Conservation (phyloP, 2,329 filamentous ascomycete genomes). For the Ceratocystis cacaofunesta region DNA sequence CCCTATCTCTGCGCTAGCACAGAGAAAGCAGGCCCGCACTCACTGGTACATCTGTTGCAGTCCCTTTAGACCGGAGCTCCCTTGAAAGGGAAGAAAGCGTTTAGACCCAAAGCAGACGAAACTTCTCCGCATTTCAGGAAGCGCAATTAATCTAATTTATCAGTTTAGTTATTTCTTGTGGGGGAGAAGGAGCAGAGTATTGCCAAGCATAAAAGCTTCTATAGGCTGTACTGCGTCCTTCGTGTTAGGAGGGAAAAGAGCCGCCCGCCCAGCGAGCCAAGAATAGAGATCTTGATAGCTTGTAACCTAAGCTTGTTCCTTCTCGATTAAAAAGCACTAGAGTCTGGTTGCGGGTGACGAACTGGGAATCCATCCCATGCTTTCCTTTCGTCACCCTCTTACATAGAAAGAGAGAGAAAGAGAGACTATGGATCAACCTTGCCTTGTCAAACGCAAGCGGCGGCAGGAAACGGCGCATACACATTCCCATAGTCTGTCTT, state of each 20-base stretch:
- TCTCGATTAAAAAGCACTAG: too few relatives aligned
- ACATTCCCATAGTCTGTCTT: not conserved
- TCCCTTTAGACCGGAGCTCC: constrained; percentile 8
- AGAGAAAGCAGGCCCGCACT: not conserved
- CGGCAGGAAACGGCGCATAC: not conserved
- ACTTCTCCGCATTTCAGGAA: not conserved
- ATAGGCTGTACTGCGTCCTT: not conserved
- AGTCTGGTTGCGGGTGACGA: not conserved
- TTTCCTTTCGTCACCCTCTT: not conserved
- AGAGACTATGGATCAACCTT: not conserved
- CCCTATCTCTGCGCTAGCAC: not conserved
- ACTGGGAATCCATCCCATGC: not conserved
- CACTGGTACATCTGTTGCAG: not conserved
- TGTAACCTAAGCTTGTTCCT: too few relatives aligned
- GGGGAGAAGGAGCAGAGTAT: not conserved
- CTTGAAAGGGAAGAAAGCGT: not conserved
- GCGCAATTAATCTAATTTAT: not conserved
- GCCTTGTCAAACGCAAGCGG: not conserved
- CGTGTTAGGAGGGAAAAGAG: too few relatives aligned
- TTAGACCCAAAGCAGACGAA: constrained; percentile 4
- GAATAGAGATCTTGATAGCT: too few relatives aligned
- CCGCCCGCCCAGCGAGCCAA: too few relatives aligned
- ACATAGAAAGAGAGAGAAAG: not conserved
- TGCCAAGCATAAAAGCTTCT: not conserved
- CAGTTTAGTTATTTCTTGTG: not conserved